Conservation (phyloP, 1,139 yeast species). For the Yamadazyma oceani region DNA sequence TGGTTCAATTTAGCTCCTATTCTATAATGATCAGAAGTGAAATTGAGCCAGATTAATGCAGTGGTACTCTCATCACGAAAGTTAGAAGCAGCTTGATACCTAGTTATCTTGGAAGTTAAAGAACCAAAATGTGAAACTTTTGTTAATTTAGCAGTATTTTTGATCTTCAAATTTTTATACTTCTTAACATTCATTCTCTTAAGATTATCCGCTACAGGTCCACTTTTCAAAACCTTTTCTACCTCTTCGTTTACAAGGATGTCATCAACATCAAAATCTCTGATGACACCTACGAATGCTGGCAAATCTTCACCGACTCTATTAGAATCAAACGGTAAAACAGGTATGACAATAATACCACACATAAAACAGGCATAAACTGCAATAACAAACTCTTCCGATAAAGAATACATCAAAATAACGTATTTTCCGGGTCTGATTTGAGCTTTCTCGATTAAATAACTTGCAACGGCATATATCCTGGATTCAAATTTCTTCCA, state of each 20-base stretch:
- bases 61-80: slow-evolving; percentile 42
- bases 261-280: slow-evolving; percentile 69
- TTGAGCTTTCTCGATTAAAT: slow-evolving; percentile 50
- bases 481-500: slow-evolving; percentile 86
- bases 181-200: slow-evolving; percentile 52
- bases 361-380: slow-evolving; percentile 82
- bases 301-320: slow-evolving; percentile 75
- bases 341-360: slow-evolving; percentile 79
- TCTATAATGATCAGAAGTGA: slow-evolving; percentile 72
- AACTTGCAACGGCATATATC: slow-evolving; percentile 69
- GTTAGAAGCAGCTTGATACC: slow-evolving; percentile 44
- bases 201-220: slow-evolving; percentile 61
- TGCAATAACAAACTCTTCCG: slow-evolving; percentile 84
- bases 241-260: slow-evolving; percentile 79
- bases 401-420: slow-evolving; percentile 79
- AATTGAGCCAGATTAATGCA: slow-evolving; percentile 65
- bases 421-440: slow-evolving; percentile 70
- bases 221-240: slow-evolving; percentile 68
- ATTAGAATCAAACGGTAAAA: slow-evolving; percentile 70
- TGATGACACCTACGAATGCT: slow-evolving; percentile 63
- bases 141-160: slow-evolving; percentile 67
- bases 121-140: slow-evolving; percentile 55
- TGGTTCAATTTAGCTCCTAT: slow-evolving; percentile 68
- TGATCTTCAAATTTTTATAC: slow-evolving; percentile 50
- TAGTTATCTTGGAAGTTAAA: slow-evolving; percentile 44